Conservation (phyloP, 1,139 yeast genomes). For the Geotrichum australiense region DNA sequence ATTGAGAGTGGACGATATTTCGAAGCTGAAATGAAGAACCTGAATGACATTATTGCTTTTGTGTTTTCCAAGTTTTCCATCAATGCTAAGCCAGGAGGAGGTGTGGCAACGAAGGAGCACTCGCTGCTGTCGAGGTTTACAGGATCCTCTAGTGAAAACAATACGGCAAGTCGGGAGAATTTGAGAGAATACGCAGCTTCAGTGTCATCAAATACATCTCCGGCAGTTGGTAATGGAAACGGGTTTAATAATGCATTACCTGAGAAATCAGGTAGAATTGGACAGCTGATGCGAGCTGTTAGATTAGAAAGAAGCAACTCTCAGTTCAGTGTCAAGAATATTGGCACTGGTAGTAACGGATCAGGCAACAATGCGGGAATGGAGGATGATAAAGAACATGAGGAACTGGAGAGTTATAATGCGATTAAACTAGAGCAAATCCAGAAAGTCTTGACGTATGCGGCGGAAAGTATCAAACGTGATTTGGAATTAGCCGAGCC, state of each 20-base stretch:
- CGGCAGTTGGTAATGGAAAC: conserved; percentile 1
- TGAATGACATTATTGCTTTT: conserved; percentile 53
- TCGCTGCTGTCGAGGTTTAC: conserved; percentile 27
- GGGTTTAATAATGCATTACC: conserved; percentile 16
- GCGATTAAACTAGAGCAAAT: conserved; percentile 36
- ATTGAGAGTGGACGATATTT: conserved; percentile 65
- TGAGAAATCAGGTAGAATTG: conserved; percentile 28
- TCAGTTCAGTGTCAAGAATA: conserved; percentile 9
- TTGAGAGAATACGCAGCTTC: no score
- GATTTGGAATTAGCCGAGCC: conserved; percentile 64
- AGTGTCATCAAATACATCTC: conserved; percentile 1
- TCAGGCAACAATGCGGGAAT: conserved; percentile 6
- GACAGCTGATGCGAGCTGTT: conserved; percentile 31
- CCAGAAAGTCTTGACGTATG: conserved; percentile 59
- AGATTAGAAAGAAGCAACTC: conserved; percentile 25
- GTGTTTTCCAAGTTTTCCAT: conserved; percentile 25
- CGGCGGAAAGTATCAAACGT: conserved; percentile 76
- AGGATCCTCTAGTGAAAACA: conserved; percentile 20
- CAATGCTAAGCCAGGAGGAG: conserved; percentile 20
- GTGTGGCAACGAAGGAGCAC: conserved; percentile 22
- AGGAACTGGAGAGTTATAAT: conserved; percentile 20
- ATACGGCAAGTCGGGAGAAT: conserved; percentile 8
- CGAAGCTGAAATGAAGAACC: conserved; percentile 61
- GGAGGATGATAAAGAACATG: conserved; percentile 5
- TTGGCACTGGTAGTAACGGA: background rate